phyloP scores from a whole-genome alignment of 768 basidiomycete species.

The Crucibulum laeve region DNA sequence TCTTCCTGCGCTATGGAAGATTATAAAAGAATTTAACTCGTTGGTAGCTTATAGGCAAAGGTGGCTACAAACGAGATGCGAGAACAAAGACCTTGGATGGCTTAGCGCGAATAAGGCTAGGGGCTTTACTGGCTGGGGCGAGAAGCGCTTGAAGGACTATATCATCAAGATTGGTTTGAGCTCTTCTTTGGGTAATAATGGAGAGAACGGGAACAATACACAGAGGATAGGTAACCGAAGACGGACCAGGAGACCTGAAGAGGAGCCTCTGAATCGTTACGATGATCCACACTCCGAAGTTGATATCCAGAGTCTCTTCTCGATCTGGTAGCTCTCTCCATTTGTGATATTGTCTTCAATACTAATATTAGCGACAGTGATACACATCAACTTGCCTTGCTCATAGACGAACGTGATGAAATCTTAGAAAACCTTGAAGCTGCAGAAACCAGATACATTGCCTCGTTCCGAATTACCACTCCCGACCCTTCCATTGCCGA shows the following conservation, averaged over 20 bases:
- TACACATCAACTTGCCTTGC: slow-evolving; percentile 57
- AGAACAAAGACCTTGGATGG: slow-evolving; percentile 74
- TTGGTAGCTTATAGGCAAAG: slow-evolving; percentile 49
- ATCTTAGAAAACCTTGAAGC: slow-evolving; percentile 78
- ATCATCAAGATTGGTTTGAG: slow-evolving; percentile 64
- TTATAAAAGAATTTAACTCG: slow-evolving; percentile 58
- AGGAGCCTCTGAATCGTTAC: slow-evolving; percentile 31
- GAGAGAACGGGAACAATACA: slow-evolving; percentile 18
- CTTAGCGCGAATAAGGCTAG: slow-evolving; percentile 58
- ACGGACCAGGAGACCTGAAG: slow-evolving; percentile 28
- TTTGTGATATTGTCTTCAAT: slow-evolving; percentile 1
- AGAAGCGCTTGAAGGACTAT: slow-evolving; percentile 67
- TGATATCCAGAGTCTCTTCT: slow-evolving; percentile 70
- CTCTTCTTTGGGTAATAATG: slow-evolving; percentile 39
- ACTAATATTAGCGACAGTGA: slow-evolving; percentile 38
- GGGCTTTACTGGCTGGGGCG: slow-evolving; percentile 70
- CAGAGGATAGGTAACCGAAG: slow-evolving; percentile 22
- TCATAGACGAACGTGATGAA: slow-evolving; percentile 73
- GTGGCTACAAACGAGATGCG: slow-evolving; percentile 63
- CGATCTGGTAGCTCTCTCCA: slow-evolving; percentile 52
- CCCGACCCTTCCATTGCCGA: slow-evolving; percentile 70
- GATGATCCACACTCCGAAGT: slow-evolving; percentile 50
- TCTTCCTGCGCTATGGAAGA: slow-evolving; percentile 60
- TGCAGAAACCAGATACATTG: slow-evolving; percentile 75
- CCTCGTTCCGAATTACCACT: slow-evolving; percentile 68